Evolutionary conservation across 805 yeast genomes (phyloP).

Genomic region (Candida patagonica): DNA sequence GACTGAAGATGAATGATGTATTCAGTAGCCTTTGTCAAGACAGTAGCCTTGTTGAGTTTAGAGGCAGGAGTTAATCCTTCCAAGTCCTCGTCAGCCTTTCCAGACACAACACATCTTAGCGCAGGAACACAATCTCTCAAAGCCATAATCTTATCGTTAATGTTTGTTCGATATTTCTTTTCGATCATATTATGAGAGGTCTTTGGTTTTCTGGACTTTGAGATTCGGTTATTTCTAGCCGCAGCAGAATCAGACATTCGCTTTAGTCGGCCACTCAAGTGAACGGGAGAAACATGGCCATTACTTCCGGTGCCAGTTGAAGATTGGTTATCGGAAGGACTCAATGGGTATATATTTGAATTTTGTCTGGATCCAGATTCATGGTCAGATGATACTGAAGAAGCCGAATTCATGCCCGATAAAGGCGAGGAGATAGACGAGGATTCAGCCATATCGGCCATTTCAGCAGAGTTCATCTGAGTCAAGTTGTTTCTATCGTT

Average conservation of each 20-base stretch:
- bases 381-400: not conserved
- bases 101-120: conserved; percentile 47
- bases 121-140: conserved; percentile 74
- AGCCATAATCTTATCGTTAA: conserved; percentile 59
- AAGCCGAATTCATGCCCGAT: not conserved
- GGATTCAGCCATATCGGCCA: not conserved
- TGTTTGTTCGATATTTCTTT: conserved; percentile 70
- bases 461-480: not conserved
- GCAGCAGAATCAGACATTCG: not conserved
- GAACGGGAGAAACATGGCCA: not conserved
- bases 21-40: conserved; percentile 69
- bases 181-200: conserved; percentile 73
- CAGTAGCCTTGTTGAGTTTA: conserved; percentile 70
- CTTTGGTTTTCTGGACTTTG: conserved; percentile 34
- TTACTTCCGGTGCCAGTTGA: not conserved
- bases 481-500: not conserved
- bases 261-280: not conserved
- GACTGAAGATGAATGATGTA: conserved; percentile 64
- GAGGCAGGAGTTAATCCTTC: conserved; percentile 72
- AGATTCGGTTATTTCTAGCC: conserved; percentile 3
- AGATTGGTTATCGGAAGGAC: conserved; percentile 4
- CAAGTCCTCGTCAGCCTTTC: conserved; percentile 42
- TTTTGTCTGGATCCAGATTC: not conserved
- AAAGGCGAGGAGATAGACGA: conserved; percentile 1
- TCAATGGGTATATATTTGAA: not conserved